Evolutionary conservation across 305 asterid genomes (phyloP).

Genomic region (Solanum hybrid): DNA sequence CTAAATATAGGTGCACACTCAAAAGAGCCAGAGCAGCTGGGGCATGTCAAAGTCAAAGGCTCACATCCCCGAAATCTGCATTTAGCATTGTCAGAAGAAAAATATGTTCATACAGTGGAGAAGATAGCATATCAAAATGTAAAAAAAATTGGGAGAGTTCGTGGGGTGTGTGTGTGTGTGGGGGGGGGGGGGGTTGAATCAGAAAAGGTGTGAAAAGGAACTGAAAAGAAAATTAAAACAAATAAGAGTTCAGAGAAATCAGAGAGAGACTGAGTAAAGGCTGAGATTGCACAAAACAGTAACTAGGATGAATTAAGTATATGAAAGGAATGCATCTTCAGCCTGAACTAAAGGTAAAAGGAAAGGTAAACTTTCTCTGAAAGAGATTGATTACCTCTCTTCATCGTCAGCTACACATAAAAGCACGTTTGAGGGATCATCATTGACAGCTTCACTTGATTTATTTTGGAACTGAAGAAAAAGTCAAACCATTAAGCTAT

Average conservation of each 20-base stretch:
- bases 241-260: background rate
- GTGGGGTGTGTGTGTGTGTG: too few relatives aligned
- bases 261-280: background rate
- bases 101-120: background rate
- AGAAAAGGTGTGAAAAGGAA: background rate
- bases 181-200: background rate
- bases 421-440: slow-evolving; percentile 62
- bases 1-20: slow-evolving; percentile 61
- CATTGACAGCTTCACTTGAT: slow-evolving; percentile 45
- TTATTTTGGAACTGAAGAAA: slow-evolving; percentile 73
- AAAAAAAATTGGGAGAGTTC: background rate
- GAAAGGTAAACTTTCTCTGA: background rate
- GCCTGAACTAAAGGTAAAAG: background rate
- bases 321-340: background rate
- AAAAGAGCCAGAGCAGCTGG: slow-evolving; percentile 64
- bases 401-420: slow-evolving; percentile 54
- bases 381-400: slow-evolving; percentile 56
- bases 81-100: background rate
- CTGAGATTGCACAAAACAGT: background rate
- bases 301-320: background rate
- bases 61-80: slow-evolving; percentile 87
- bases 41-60: slow-evolving; percentile 77
- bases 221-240: background rate
- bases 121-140: background rate
- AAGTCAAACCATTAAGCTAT: background rate